Evolutionary conservation across 2,329 filamentous ascomycete genomes (phyloP), one percentile per base, ranked within the genome.

Genomic region (Venturia carpophila): DNA sequence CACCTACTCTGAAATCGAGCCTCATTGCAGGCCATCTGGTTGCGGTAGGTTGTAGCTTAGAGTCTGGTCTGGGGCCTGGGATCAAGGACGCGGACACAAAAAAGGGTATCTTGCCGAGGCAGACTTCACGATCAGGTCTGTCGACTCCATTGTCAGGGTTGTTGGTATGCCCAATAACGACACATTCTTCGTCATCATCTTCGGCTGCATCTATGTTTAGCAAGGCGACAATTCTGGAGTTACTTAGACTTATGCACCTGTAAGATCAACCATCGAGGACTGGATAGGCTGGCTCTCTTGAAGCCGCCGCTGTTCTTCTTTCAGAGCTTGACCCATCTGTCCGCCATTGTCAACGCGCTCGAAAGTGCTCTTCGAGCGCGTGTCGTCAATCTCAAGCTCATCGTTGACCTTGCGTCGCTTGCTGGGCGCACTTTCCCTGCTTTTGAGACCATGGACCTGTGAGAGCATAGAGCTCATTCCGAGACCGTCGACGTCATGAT

Each of bases 381-480:
- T 19, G 24, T 37, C 52, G 19, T 58, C 52, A 21, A 19, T n/a
- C 6, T 37, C 24, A 15, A 19, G 49, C 13, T 55, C 52, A 58
- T 52, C 47, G 24, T 34, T 24, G 6, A 58, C 15, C 19, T 58
- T 58, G 27, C 30, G 52, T 15, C 52, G 52, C 52, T 58, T 58
- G 30, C n/a, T 37, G 19, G 30, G 30, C 27, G 30, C 52, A 37
- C 37, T 58, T 37, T 58, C 52, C 19, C 52, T 34, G 27, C 27
- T 34, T 9, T 37, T 58, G 3, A 58, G 30, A n/a, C 52, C 30
- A n/a, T 58, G 52, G 19, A 58, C 27, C 19, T 58, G 52, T 13
- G 27, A 34, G 21, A 58, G 52, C 52, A 58, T 58, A n/a, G 52
- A 58, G 52, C 52, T 58, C 52, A 58, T 58, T n/a, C 52, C 52